Base-by-base conservation (phyloP, 495 filamentous ascomycete species). In the Amniculicola lignicola region DNA sequence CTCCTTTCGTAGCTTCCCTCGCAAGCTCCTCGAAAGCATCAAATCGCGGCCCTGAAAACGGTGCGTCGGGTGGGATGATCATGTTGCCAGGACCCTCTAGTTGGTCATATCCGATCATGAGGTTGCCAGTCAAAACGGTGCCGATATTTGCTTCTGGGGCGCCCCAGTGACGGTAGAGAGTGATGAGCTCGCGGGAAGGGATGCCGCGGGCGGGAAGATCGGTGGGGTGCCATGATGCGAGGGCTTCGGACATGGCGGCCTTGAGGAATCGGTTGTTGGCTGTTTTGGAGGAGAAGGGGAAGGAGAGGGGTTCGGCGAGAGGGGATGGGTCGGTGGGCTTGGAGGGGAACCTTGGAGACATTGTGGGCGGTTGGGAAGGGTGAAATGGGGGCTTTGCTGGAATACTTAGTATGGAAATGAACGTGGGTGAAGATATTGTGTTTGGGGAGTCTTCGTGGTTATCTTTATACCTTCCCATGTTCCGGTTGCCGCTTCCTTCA, bases 251-350 rank as follows among this genome's bases (percentile, higher is more conserved):
- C 78, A 83, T 84, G 28, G 83, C 80, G 23, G 73, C 79, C 67
- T 87, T 86, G 59, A 86, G 63, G 59, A 83, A 79, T 27, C 82
- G 73, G 66, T 86, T 88, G 23, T 70, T 67, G 1, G 79, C 79
- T 10, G 75, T 74, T 43, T 71, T 73, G 44, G 74, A 73, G 41
- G 78, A 78, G 73, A 84, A 86, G 31, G 72, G 60, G 57, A 85
- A 82, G 15, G 74, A 54, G 10, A 87, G 71, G 2, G 81, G 79
- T 51, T 79, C 57, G 15, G 72, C 80, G 23, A 87, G 70, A 10
- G 76, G n/a, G 73, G 70, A 63, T 2, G 75, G 62, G 63, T 79
- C 75, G 33, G 68, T 69, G 45, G 66, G 54, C 18, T 63, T 54
- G 35, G 75, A 71, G 16, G 60, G 52, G 38, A 61, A 73, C 22